These are phyloP conservation scores for Mimosa bimucronata DNA, from an alignment of 306 rosid species.

Conservation along the genomic window DNA sequence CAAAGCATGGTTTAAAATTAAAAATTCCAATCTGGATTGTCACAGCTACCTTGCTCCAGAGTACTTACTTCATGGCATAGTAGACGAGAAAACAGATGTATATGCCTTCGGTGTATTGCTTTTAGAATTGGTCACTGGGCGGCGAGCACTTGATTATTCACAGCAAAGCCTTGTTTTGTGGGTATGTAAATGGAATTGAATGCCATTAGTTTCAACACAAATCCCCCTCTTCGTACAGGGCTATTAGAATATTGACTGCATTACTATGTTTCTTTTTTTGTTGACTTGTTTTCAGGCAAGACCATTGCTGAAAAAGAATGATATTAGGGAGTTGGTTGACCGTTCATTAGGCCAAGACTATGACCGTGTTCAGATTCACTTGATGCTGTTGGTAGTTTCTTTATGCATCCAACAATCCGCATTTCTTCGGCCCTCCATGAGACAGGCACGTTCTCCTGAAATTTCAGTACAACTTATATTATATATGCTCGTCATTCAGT, in stretches of 20 bases:
- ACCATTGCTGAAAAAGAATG: conserved; percentile 80
- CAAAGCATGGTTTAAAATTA: neutral
- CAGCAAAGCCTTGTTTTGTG: conserved; percentile 95
- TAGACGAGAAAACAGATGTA: conserved; percentile 92
- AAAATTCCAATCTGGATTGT: conserved; percentile 21
- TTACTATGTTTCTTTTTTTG: neutral
- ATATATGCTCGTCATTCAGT: neutral
- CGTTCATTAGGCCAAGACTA: conserved; percentile 59
- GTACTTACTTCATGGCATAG: conserved; percentile 90
- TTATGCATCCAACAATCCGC: conserved; percentile 84
- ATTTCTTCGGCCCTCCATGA: conserved; percentile 79
- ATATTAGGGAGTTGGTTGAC: conserved; percentile 62
- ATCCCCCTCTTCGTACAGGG: neutral
- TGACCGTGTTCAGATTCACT: conserved; percentile 59
- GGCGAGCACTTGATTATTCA: conserved; percentile 94
- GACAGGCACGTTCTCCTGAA: conserved; percentile 57
- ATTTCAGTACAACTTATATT: neutral
- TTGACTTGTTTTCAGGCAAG: conserved; percentile 59
- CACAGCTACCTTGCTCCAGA: conserved; percentile 94
- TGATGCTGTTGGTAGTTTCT: conserved; percentile 77
- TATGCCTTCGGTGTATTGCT: conserved; percentile 91
- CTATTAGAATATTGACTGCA: neutral
- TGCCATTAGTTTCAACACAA: neutral
- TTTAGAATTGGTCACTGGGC: conserved; percentile 84
- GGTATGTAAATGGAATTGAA: conserved; percentile 49